Conservation (phyloP, 179 eudicot species). For the Nepenthes alata region DNA sequence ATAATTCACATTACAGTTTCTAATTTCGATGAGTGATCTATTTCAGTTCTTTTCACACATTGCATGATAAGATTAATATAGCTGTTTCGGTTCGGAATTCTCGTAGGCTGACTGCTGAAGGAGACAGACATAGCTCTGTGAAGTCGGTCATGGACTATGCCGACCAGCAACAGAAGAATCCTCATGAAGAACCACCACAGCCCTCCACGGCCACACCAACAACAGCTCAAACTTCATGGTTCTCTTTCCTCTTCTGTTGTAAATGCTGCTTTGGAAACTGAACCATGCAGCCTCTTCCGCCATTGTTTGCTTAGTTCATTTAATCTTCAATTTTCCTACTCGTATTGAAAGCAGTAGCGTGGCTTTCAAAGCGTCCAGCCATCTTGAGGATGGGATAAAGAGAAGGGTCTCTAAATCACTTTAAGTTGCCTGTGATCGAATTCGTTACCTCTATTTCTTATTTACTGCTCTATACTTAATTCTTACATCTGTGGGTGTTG, state of each 20-base stretch:
- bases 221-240: slow-evolving; percentile 20
- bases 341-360: not conserved
- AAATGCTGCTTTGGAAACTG: slow-evolving; percentile 12
- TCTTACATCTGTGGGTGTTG: no score
- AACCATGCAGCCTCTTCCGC: not conserved
- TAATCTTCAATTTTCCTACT: not conserved
- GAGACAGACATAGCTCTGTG: slow-evolving; percentile 20
- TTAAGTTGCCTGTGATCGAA: no score
- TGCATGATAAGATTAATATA: no score
- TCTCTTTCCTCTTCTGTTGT: slow-evolving; percentile 33
- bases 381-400: no score
- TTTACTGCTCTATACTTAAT: no score
- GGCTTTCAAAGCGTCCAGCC: not conserved
- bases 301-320: not conserved
- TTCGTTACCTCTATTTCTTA: no score
- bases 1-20: no score
- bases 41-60: no score
- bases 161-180: slow-evolving; percentile 6
- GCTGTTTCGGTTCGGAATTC: not conserved
- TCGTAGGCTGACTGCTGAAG: slow-evolving; percentile 22
- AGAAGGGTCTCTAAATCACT: no score
- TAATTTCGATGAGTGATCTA: no score
- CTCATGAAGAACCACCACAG: slow-evolving; percentile 13
- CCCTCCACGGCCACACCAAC: slow-evolving; percentile 7
- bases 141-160: slow-evolving; percentile 18